phyloP scores from a whole-genome alignment of 2,329 filamentous ascomycete genomes.

The Chlorencoelia australis region DNA sequence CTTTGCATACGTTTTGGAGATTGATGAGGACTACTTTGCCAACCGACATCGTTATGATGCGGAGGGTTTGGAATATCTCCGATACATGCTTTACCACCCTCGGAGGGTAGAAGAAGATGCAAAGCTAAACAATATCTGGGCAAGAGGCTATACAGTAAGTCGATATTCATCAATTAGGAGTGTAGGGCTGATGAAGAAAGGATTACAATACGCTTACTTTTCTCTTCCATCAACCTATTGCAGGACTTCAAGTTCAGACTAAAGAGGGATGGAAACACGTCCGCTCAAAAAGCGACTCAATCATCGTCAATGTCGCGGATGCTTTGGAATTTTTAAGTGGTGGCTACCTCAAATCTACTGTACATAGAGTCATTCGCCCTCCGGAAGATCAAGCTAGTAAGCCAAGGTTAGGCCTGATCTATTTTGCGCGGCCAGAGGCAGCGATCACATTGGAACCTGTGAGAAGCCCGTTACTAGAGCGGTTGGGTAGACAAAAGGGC shows the following conservation, averaged over 20 bases:
- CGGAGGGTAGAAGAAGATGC: too few species aligned
- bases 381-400: slow-evolving; percentile 28
- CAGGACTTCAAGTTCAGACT: slow-evolving; percentile 42
- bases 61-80: slow-evolving; percentile 45
- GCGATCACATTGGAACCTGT: slow-evolving; percentile 17
- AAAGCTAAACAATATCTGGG: too few species aligned
- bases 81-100: slow-evolving; percentile 46
- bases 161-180: too few species aligned
- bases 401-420: slow-evolving; percentile 34
- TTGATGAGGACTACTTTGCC: slow-evolving; percentile 47
- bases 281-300: slow-evolving; percentile 35
- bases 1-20: slow-evolving; percentile 48
- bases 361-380: slow-evolving; percentile 29
- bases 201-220: slow-evolving; percentile 44
- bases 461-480: slow-evolving; percentile 21
- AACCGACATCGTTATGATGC: slow-evolving; percentile 44
- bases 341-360: slow-evolving; percentile 34
- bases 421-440: slow-evolving; percentile 29
- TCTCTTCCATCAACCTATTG: slow-evolving; percentile 46
- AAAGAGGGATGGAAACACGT: slow-evolving; percentile 39
- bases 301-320: slow-evolving; percentile 40
- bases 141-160: too few species aligned
- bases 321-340: slow-evolving; percentile 37
- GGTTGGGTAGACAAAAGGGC: slow-evolving; percentile 18
- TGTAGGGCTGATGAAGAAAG: too few species aligned